Evolutionary conservation across 2,329 filamentous ascomycete genomes (phyloP).

Genomic region (Ophiocordyceps australis): DNA sequence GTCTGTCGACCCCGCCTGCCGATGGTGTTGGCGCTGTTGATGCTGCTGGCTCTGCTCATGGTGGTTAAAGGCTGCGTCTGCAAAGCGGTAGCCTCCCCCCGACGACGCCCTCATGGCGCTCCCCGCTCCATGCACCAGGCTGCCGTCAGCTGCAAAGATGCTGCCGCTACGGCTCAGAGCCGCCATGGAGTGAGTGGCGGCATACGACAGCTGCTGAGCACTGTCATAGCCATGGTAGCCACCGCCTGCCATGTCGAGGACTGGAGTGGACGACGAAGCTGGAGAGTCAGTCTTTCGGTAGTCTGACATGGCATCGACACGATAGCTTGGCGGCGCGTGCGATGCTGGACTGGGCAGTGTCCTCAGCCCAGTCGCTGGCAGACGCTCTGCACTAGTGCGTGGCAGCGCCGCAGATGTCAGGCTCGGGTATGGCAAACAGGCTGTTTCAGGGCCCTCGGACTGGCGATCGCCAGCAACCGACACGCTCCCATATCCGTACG

Average conservation of each 20-base stretch:
- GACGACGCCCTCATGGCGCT: not conserved
- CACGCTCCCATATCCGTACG: constrained; percentile 8
- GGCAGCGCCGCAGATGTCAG: constrained; percentile 3
- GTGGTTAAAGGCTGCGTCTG: not conserved
- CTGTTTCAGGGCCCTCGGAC: constrained; percentile 3
- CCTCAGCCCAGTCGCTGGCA: constrained; percentile 5
- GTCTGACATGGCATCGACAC: constrained; percentile 1
- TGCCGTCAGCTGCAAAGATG: not conserved
- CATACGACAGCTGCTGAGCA: constrained; percentile 1
- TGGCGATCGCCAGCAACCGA: constrained; percentile 5
- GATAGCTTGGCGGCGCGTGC: constrained; percentile 8
- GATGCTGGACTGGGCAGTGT: constrained; percentile 5
- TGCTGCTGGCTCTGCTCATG: not conserved
- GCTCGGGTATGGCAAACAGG: constrained; percentile 6
- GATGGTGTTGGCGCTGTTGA: not conserved
- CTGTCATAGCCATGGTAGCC: constrained; percentile 4
- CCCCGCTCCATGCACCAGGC: not conserved
- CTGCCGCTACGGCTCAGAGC: not conserved
- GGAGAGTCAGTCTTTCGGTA: constrained; percentile 2
- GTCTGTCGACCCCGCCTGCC: not conserved
- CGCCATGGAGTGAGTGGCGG: not conserved
- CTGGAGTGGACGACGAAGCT: constrained; percentile 2
- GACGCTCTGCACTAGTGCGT: constrained; percentile 5
- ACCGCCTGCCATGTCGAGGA: too few relatives aligned
- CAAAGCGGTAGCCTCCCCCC: not conserved